Evolutionary conservation across 345 rosid species (phyloP), one percentile per base, ranked within the genome.

Genomic region (Nasturtium officinale): DNA sequence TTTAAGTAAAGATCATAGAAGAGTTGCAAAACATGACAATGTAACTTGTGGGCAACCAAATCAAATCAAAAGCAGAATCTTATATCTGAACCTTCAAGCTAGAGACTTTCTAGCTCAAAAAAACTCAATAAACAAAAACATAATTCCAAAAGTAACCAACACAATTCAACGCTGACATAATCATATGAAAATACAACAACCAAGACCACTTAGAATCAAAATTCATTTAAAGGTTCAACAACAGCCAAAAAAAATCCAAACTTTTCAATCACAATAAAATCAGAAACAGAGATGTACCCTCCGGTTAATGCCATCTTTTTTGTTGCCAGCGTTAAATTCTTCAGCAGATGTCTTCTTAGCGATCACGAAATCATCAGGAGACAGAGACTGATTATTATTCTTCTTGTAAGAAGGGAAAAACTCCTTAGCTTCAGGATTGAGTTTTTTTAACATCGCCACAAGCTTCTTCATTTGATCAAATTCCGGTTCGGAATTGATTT

Each of bases 341-440:
- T 71, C 76, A 64, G 7, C 48, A 65, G 76, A 71, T 10, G 38
- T 71, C 66, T 76, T 76, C 58, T 63, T 55, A 23, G 71, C 15
- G 33, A 33, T n/a, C 30, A 35, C 40, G 12, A 76, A 70, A 47
- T 47, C 60, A 0, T 51, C 61, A 48, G 55, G 16, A 43, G 76
- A 63, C 55, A 64, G 54, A 65, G 65, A 56, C 17, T 54, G 50
- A 9, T 54, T 45, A 16, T 25, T 51, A 11, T 65, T 62, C 71
- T 66, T 72, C 58, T 66, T 77, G 71, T 76, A 77, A 60, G 85
- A 86, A 58, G 90, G 90, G 53, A 87, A 13, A 65, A 87, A 87
- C 55, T 87, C 90, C 64, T 87, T 85, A 12, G 90, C 90, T 76
- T 59, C 76, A 70, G 90, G 90, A 71, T 87, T 83, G 78, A 87